These are phyloP conservation scores for Phytophthora sp. DNA, from an alignment of 352 stramenopile genomes.

Conservation along the genomic window DNA sequence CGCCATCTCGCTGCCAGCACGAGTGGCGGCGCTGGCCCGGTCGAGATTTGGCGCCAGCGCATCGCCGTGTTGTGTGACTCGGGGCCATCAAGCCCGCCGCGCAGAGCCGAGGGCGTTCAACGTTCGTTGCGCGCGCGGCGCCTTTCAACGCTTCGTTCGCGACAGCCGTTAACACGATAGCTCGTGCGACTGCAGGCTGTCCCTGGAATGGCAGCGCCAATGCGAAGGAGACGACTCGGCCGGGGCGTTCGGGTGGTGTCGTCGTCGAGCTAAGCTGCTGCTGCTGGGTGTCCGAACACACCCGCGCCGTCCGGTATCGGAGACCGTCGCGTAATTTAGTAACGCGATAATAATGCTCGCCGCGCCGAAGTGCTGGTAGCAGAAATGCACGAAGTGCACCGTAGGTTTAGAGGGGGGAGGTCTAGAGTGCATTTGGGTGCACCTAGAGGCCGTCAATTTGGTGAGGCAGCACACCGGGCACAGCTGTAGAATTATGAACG, in stretches of 20 bases:
- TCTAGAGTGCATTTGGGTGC: no score
- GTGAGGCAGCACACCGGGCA: not conserved
- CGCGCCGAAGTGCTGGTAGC: no score
- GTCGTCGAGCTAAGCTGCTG: not conserved
- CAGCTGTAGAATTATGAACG: not conserved
- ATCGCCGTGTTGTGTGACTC: constrained; percentile 20
- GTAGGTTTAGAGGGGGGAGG: no score
- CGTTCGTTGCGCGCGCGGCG: constrained; percentile 1
- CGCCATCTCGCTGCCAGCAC: not conserved
- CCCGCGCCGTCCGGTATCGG: no score
- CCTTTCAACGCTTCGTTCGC: constrained; percentile 8
- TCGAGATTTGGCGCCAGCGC: constrained; percentile 3
- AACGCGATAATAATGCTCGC: no score
- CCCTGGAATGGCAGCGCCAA: no score
- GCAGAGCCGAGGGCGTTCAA: constrained; percentile 20
- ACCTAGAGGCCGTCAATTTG: not conserved
- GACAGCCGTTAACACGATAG: constrained; percentile 10
- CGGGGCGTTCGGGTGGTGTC: not conserved
- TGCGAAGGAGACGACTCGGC: no score
- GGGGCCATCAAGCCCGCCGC: constrained; percentile 9
- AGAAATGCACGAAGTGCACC: no score
- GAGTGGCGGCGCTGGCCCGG: no score
- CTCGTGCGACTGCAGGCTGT: constrained; percentile 1
- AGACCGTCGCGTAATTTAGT: not conserved
- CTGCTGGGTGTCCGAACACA: not conserved